Conservation (phyloP, 352 stramenopile species). For the Lagenidium giganteum region DNA sequence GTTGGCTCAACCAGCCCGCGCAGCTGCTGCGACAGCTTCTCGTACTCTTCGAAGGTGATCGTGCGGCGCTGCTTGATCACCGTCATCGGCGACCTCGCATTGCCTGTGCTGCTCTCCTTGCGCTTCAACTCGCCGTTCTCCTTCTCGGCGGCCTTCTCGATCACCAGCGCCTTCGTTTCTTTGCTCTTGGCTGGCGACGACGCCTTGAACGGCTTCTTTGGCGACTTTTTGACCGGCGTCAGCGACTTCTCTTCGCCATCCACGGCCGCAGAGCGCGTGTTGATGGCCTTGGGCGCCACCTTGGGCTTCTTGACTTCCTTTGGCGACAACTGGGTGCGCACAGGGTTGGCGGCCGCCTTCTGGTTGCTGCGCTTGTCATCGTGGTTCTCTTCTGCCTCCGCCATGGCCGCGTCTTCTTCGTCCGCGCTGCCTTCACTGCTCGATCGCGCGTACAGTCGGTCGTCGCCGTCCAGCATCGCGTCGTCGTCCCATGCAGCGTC, state of each 20-base stretch:
- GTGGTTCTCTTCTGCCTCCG: constrained; percentile 18
- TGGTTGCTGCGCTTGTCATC: constrained; percentile 7
- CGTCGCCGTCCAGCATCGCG: not conserved
- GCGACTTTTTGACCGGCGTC: constrained; percentile 9
- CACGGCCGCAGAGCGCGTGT: constrained; percentile 7
- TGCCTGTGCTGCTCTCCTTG: too few relatives aligned
- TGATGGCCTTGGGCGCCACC: too few relatives aligned
- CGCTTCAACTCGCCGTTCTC: not conserved
- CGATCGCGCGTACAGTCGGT: constrained; percentile 1
- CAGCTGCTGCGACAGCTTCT: constrained; percentile 57
- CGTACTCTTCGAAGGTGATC: constrained; percentile 74
- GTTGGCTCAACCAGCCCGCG: constrained; percentile 62
- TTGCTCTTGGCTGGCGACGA: too few relatives aligned
- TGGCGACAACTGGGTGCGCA: too few relatives aligned
- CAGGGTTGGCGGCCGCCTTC: not conserved
- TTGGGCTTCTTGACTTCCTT: too few relatives aligned
- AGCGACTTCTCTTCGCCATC: constrained; percentile 10
- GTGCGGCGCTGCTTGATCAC: constrained; percentile 76
- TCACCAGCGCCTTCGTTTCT: too few relatives aligned
- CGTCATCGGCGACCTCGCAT: constrained; percentile 43
- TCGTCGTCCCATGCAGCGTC: constrained; percentile 7
- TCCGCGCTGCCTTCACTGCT: constrained; percentile 10
- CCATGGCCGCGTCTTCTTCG: constrained; percentile 13
- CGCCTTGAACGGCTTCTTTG: constrained; percentile 21
- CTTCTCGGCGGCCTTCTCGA: too few relatives aligned